A percentile compares a stretch with the other conserved stretches of the same genome.
phyloP scores from a whole-genome alignment of 208 protist genomes.

The Acanthamoeba healyi region DNA sequence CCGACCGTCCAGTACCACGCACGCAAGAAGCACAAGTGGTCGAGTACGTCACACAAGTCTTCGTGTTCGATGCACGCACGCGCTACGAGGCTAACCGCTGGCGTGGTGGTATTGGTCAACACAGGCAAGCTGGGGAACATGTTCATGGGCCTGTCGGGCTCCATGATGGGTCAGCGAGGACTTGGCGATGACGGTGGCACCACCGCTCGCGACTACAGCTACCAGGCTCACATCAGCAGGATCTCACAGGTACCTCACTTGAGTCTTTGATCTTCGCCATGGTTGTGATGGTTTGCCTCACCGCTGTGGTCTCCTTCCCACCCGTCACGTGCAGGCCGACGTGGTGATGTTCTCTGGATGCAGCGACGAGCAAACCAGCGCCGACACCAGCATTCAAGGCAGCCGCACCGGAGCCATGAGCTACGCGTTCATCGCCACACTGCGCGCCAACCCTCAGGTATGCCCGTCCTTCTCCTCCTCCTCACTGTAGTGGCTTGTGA shows the following conservation, averaged over 20 bases:
- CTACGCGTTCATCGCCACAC: slow-evolving; percentile 12
- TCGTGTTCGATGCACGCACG: too few species aligned
- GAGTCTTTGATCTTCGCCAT: too few species aligned
- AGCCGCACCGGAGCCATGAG: slow-evolving; percentile 47
- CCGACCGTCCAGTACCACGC: neutral
- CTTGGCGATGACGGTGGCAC: neutral
- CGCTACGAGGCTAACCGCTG: too few species aligned
- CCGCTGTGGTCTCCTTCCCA: too few species aligned
- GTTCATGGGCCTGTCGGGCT: neutral
- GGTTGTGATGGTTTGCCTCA: too few species aligned
- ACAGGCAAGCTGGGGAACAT: neutral
- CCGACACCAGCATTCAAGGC: slow-evolving; percentile 43
- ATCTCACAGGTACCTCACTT: neutral
- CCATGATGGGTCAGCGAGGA: neutral
- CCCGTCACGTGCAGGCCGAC: too few species aligned
- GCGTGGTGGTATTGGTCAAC: too few species aligned
- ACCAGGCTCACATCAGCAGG: neutral
- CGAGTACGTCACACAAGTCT: neutral
- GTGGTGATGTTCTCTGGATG: slow-evolving; percentile 76
- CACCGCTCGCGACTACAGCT: slow-evolving; percentile 1
- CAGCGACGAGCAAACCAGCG: slow-evolving; percentile 63
- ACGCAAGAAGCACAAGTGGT: neutral
- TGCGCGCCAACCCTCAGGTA: neutral
- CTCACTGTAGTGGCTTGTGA: neutral
- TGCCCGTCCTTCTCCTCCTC: neutral